These are phyloP conservation scores for Vigna mungo DNA, from an alignment of 306 rosid species.

Conservation along the genomic window DNA sequence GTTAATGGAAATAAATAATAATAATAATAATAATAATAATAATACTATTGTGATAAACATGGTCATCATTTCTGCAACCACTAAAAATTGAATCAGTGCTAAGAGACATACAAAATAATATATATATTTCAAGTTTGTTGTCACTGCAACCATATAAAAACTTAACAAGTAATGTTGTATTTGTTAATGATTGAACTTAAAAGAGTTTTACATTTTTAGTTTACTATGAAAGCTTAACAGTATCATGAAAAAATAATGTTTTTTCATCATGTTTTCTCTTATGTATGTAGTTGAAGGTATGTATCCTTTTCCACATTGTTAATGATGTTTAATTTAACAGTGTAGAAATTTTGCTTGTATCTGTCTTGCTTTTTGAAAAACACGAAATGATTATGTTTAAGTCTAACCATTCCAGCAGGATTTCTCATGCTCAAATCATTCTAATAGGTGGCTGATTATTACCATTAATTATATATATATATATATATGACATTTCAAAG, in stretches of 20 bases:
- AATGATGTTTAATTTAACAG: slow-evolving; percentile 36
- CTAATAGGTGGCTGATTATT: not conserved
- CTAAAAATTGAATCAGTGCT: no score
- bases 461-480: no score
- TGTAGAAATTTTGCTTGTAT: not conserved
- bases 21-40: no score
- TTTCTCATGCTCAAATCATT: slow-evolving; percentile 36
- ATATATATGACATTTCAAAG: not conserved
- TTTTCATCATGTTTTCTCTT: not conserved
- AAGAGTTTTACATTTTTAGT: not conserved
- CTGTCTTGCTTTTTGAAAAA: slow-evolving; percentile 43
- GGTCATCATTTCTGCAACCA: no score
- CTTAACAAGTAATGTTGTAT: not conserved
- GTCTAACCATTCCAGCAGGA: slow-evolving; percentile 31
- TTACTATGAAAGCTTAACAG: not conserved
- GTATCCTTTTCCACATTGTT: slow-evolving; percentile 3
- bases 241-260: not conserved
- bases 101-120: no score
- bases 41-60: no score
- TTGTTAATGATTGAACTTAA: not conserved
- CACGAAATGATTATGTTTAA: slow-evolving; percentile 40
- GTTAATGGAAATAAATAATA: not conserved
- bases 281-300: not conserved
- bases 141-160: no score
- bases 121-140: no score